Evolutionary conservation across 306 rosid species (phyloP).

Genomic region (Sphenostylis stenocarpa): DNA sequence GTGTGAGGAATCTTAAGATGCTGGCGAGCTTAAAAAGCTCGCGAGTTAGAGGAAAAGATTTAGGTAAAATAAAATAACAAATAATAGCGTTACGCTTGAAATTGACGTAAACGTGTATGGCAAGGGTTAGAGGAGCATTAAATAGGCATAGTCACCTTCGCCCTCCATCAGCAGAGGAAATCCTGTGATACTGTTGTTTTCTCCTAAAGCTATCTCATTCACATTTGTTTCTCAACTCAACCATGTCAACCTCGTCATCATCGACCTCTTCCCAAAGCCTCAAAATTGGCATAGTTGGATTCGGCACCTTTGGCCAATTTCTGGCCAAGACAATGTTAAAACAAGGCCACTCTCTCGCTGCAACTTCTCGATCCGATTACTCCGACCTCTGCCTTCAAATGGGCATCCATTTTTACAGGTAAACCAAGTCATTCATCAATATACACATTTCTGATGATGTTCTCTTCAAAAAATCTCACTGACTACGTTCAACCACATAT

Average conservation of each 20-base stretch:
- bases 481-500: too few species aligned
- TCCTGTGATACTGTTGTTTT: neutral
- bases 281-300: constrained; percentile 66
- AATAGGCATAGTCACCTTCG: neutral
- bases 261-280: constrained; percentile 26
- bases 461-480: too few species aligned
- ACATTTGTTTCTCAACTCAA: neutral
- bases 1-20: neutral
- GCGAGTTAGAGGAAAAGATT: neutral
- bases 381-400: constrained; percentile 43
- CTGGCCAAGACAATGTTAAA: constrained; percentile 53
- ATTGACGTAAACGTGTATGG: neutral
- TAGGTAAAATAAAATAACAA: neutral
- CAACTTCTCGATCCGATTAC: constrained; percentile 61
- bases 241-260: constrained; percentile 24
- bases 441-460: neutral
- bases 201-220: neutral
- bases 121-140: neutral
- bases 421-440: neutral
- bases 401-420: constrained; percentile 63
- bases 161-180: neutral
- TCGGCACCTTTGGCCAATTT: constrained; percentile 63
- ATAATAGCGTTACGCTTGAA: neutral
- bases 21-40: neutral
- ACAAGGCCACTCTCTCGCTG: constrained; percentile 55